phyloP scores from a whole-genome alignment of 495 filamentous ascomycete genomes.

The Amphirosellinia nigrospora region DNA sequence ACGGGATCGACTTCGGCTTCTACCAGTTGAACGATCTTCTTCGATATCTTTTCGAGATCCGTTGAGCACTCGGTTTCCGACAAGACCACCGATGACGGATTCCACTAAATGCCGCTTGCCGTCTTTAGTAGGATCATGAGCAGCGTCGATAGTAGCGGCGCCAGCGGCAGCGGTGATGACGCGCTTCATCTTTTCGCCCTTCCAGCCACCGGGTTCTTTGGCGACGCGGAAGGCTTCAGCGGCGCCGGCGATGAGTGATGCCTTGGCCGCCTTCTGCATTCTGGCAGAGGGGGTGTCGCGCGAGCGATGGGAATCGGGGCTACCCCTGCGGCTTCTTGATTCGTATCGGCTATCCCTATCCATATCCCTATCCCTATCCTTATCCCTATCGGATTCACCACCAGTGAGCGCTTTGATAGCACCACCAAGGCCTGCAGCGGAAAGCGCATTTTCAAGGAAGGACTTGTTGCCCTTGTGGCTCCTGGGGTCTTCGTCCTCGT shows the following conservation, averaged over 20 bases:
- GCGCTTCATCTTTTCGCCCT: constrained; percentile 83
- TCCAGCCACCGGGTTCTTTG: constrained; percentile 84
- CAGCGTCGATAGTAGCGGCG: constrained; percentile 81
- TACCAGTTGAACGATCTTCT: constrained; percentile 56
- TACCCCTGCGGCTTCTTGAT: constrained; percentile 54
- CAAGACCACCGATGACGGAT: constrained; percentile 83
- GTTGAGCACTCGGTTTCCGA: constrained; percentile 80
- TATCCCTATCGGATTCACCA: constrained; percentile 40
- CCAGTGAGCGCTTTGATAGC: constrained; percentile 60
- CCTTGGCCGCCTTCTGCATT: constrained; percentile 83
- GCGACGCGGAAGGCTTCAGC: constrained; percentile 86
- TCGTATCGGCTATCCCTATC: constrained; percentile 57
- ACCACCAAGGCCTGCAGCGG: constrained; percentile 70
- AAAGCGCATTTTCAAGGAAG: constrained; percentile 72
- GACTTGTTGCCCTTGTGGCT: constrained; percentile 68
- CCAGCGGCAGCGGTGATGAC: constrained; percentile 85
- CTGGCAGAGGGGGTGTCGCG: constrained; percentile 48
- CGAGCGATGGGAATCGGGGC: constrained; percentile 49
- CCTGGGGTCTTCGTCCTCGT: constrained; percentile 59
- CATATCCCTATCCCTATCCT: constrained; percentile 54
- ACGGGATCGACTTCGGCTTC: constrained; percentile 59
- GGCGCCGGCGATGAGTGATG: constrained; percentile 83
- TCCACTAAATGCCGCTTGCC: constrained; percentile 70
- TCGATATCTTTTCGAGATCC: constrained; percentile 70
- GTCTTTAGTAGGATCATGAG: constrained; percentile 76